Base-by-base conservation (phyloP, 441 rosid genomes). In the Pelargonium myrrhifolium region DNA sequence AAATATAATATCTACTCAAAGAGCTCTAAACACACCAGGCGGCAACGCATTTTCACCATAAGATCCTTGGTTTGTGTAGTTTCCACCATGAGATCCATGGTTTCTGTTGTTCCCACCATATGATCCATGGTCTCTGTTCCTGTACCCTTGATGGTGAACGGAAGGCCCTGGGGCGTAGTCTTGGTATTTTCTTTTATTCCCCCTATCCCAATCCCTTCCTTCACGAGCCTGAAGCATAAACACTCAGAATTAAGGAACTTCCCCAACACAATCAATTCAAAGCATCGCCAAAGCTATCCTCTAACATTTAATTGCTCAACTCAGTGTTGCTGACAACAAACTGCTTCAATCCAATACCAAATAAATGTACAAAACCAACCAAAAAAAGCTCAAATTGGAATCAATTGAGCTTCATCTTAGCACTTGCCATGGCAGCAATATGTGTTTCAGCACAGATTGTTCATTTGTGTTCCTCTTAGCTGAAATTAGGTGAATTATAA, bases 121-220 rank as follows among this genome's bases (percentile, higher is more conserved):
- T 21, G 35, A 22, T 59, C 62, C 62, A 24, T 24, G 62, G 62
- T 59, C 14, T 59, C 62, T 59, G 62, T 59, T 24, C 62, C n/a
- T 22, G 35, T 21, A 22, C 28, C 62, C 62, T 59, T 59, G 62
- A 4, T 59, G 62, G 62, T 59, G 15, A n/a, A 10, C 62, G 6
- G 62, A 59, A 11, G 62, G 62, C 62, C 62, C 62, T 10, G 62
- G 37, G 15, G 35, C 62, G 11, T 59, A 22, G 62, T 59, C 62
- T 59, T 22, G 62, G 24, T 59, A 59, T 59, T 59, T 59, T 26
- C 62, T 59, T 11, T 59, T 59, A 59, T 22, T 22, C 37, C 62
- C 62, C 24, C 62, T 22, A 59, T 59, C 62, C 62, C 62, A 59
- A 28, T 59, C 62, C 62, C 62, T 59, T 59, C 62, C 62, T 59